Evolutionary conservation across 306 rosid species (phyloP).

Genomic region (Prunus mongolica): DNA sequence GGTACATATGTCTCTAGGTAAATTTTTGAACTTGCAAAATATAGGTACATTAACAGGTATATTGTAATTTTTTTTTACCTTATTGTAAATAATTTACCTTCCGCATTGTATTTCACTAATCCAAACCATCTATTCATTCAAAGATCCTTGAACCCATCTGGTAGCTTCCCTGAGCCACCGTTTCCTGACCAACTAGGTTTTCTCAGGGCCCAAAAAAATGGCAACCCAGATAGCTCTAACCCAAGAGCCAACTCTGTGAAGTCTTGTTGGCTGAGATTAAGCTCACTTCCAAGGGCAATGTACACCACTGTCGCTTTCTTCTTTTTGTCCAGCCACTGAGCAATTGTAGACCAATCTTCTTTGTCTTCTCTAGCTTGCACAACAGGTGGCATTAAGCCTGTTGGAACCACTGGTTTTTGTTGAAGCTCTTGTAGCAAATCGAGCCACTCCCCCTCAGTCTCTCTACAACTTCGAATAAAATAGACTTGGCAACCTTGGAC

Average conservation of each 20-base stretch:
- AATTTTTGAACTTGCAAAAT: no score
- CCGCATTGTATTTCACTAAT: no score
- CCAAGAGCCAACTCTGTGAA: slow-evolving; percentile 35
- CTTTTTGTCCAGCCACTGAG: slow-evolving; percentile 16
- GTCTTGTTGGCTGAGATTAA: slow-evolving; percentile 13
- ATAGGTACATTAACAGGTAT: no score
- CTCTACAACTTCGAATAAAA: slow-evolving; percentile 17
- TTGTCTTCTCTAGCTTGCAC: background rate
- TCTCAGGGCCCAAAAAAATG: slow-evolving; percentile 54
- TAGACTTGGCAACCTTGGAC: background rate
- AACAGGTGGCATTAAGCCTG: slow-evolving; percentile 25
- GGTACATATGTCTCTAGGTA: no score
- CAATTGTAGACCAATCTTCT: slow-evolving; percentile 15
- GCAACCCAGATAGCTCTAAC: slow-evolving; percentile 39
- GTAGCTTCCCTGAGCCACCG: slow-evolving; percentile 27
- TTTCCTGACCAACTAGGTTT: background rate
- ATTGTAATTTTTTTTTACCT: no score
- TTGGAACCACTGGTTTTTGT: background rate
- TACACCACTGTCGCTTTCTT: slow-evolving; percentile 38
- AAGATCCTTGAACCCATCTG: slow-evolving; percentile 35
- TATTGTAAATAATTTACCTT: no score
- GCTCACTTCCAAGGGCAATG: slow-evolving; percentile 49
- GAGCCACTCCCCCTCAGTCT: slow-evolving; percentile 20
- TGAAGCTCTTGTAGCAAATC: slow-evolving; percentile 1
- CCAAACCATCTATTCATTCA: no score